Evolutionary conservation across 306 rosid species (phyloP), one percentile per base, ranked within the genome.

Genomic region (Cicer pinnatifidum): DNA sequence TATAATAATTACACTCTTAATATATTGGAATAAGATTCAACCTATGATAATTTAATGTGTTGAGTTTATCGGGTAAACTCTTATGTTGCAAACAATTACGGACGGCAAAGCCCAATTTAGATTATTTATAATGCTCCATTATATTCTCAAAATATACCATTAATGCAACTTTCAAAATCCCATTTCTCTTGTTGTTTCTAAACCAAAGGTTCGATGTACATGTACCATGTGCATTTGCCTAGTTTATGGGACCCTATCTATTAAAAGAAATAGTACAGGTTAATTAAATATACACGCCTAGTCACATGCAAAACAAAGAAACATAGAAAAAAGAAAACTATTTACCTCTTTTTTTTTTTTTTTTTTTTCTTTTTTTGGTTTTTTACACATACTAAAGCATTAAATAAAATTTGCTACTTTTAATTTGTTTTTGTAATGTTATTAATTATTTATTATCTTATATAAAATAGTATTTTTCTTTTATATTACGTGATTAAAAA

Each of bases 161-260:
- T 54, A 6, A 19, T 39, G 23, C 23, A 20, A 5, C 9, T 66
- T 20, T 12, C 44, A 64, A 15, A 28, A 17, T 16, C 16, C 23
- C 13, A 41, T 20, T 46, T 45, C 17, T 67, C 12, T 16, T 46
- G 7, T 11, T 75, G 48, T 70, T 71, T 33, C 8, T 28, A 58
- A 23, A 15, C 11, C 50, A 23, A 48, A 72, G 76, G 71, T 67
- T 76, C 71, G 38, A 35, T 69, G 63, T 56, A 59, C 69, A 1
- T 41, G 68, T 63, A 28, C 40, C 35, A 76, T 45, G 15, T 39
- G 39, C 48, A 50, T 61, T 73, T 67, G 47, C 65, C 61, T 38
- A 12, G 39, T 11, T 54, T 46, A 45, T 11, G 7, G 64, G 41
- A 11, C 64, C 15, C 7, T 58, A 57, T 0, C 13, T 57, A 57